Percentiles rank a stretch among this genome's conserved stretches.
These are phyloP conservation scores for Diaporthe citrichinensis DNA, from an alignment of 2,329 filamentous ascomycete genomes.

Conservation along the genomic window DNA sequence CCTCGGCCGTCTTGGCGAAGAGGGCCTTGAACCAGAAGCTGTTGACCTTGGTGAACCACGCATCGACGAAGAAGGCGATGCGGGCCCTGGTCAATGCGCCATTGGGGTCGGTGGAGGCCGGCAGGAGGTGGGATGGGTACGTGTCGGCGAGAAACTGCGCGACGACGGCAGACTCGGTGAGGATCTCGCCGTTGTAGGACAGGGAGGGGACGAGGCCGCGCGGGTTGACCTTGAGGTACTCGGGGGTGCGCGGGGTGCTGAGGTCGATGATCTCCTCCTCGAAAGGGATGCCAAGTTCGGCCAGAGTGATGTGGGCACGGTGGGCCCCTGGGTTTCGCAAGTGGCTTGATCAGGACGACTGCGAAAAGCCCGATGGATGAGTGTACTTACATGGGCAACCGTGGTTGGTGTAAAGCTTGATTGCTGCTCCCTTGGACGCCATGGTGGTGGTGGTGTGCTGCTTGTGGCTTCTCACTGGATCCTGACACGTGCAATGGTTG, in stretches of 20 bases:
- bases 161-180: conserved; percentile 83
- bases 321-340: conserved; percentile 68
- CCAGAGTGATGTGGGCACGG: conserved; percentile 79
- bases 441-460: conserved; percentile 43
- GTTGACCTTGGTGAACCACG: conserved; percentile 75
- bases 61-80: conserved; percentile 80
- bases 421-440: conserved; percentile 57
- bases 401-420: conserved; percentile 80
- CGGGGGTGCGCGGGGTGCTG: conserved; percentile 74
- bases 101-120: conserved; percentile 64
- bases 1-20: conserved; percentile 63
- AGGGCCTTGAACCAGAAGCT: conserved; percentile 61
- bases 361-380: background rate
- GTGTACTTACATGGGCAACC: conserved; percentile 70
- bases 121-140: conserved; percentile 77
- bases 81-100: conserved; percentile 75
- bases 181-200: conserved; percentile 75
- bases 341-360: background rate
- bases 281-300: conserved; percentile 75
- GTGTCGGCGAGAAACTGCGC: conserved; percentile 78
- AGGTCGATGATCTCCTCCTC: conserved; percentile 83
- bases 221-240: conserved; percentile 84
- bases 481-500: background rate
- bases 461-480: background rate
- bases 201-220: conserved; percentile 83